A percentile compares a stretch with the other conserved stretches of the same genome.
These are phyloP conservation scores for Chaetomiaceae sp. DNA, from an alignment of 2,329 filamentous ascomycete species.

Conservation along the genomic window DNA sequence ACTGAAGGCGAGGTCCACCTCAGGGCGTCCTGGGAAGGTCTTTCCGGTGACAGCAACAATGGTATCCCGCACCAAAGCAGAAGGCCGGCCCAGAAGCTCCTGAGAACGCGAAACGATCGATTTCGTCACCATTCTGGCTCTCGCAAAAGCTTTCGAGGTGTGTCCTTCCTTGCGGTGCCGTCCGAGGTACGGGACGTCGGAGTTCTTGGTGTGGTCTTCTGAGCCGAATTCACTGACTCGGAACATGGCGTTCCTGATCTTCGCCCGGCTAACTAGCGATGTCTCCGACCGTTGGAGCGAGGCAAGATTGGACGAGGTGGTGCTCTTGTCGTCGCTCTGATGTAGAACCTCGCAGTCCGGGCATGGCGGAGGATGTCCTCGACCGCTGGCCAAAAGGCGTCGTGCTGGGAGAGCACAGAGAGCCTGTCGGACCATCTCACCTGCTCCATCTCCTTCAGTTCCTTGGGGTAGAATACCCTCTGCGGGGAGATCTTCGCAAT, in stretches of 20 bases:
- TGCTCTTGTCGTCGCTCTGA: not conserved
- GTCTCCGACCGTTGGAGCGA: not conserved
- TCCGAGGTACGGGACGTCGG: slow-evolving; percentile 11
- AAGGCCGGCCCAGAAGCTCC: not conserved
- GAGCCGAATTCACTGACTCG: slow-evolving; percentile 29
- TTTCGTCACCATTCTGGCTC: not conserved
- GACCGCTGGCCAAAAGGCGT: slow-evolving; percentile 36
- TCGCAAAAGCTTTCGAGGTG: not conserved
- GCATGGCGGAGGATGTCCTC: slow-evolving; percentile 31
- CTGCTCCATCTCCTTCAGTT: slow-evolving; percentile 43
- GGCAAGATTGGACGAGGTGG: not conserved
- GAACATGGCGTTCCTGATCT: slow-evolving; percentile 40
- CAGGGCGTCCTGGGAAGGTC: slow-evolving; percentile 3
- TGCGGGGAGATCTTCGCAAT: slow-evolving; percentile 41
- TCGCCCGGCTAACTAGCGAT: slow-evolving; percentile 22
- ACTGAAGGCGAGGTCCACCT: slow-evolving; percentile 7
- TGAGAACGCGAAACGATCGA: not conserved
- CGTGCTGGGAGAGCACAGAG: slow-evolving; percentile 42
- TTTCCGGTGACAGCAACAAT: slow-evolving; percentile 3
- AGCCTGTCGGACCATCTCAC: slow-evolving; percentile 40
- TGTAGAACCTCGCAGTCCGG: slow-evolving; percentile 7
- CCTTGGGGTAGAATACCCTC: slow-evolving; percentile 41
- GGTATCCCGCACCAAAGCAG: not conserved
- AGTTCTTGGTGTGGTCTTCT: slow-evolving; percentile 14
- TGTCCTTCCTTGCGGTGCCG: not conserved